phyloP scores from a whole-genome alignment of 2,329 filamentous ascomycete genomes.

The Fusarium mexicanum region DNA sequence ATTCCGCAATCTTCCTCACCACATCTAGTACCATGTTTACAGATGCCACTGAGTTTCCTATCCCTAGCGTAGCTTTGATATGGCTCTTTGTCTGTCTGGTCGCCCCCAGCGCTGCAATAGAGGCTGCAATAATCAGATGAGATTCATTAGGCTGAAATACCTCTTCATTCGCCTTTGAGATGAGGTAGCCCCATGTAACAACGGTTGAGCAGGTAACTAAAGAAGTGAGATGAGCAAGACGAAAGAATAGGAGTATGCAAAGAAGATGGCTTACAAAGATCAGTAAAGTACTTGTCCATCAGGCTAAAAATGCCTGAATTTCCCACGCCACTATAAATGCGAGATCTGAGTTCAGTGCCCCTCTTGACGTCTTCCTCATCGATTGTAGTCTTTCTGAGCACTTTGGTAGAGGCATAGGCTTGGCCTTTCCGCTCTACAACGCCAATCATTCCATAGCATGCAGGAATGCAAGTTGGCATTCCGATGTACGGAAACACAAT shows the following conservation, averaged over 20 bases:
- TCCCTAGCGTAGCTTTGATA: slow-evolving; percentile 15
- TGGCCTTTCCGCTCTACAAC: slow-evolving; percentile 25
- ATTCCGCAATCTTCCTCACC: slow-evolving; percentile 4
- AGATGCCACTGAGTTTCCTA: slow-evolving; percentile 12
- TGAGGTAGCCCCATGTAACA: slow-evolving; percentile 25
- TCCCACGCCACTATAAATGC: slow-evolving; percentile 26
- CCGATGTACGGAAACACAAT: slow-evolving; percentile 26
- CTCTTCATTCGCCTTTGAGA: slow-evolving; percentile 21
- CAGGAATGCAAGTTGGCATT: slow-evolving; percentile 30
- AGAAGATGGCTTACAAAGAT: slow-evolving; percentile 12
- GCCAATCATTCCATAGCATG: slow-evolving; percentile 35
- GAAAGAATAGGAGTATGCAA: too few relatives aligned
- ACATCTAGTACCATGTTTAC: slow-evolving; percentile 6
- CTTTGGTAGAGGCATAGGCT: slow-evolving; percentile 18
- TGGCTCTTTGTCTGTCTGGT: slow-evolving; percentile 24
- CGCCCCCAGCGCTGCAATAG: slow-evolving; percentile 12
- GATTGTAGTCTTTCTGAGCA: slow-evolving; percentile 16
- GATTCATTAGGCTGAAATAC: slow-evolving; percentile 15
- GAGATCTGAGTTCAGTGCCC: slow-evolving; percentile 3
- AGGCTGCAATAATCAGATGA: slow-evolving; percentile 19
- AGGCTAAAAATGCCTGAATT: slow-evolving; percentile 26
- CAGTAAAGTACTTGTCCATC: slow-evolving; percentile 30
- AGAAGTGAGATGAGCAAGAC: neutral
- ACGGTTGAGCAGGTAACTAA: slow-evolving; percentile 27
- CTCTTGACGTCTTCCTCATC: slow-evolving; percentile 20